Conservation (phyloP, 345 rosid genomes). For the Euphorbia pulcherrima region DNA sequence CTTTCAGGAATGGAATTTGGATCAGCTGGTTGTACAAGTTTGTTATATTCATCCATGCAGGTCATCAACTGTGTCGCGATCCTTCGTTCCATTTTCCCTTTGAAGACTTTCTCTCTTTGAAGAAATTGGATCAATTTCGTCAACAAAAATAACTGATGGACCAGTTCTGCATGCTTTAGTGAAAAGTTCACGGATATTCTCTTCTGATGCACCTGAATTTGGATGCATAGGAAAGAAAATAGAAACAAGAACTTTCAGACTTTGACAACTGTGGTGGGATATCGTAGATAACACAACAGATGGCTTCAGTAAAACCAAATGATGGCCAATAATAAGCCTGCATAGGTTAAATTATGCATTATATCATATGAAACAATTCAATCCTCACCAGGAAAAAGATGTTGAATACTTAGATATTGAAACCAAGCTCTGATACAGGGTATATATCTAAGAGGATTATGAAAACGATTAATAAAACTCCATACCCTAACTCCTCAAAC, state of each 20-base stretch:
- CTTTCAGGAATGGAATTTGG: conserved; percentile 26
- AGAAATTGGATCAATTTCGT: conserved; percentile 93
- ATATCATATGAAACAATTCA: too few relatives aligned
- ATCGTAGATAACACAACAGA: neutral
- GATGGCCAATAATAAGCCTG: neutral
- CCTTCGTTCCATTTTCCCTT: conserved; percentile 87
- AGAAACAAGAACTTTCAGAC: conserved; percentile 4
- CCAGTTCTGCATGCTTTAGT: conserved; percentile 71
- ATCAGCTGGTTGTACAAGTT: conserved; percentile 36
- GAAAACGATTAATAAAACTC: too few relatives aligned
- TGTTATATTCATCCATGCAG: conserved; percentile 81
- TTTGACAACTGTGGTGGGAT: neutral
- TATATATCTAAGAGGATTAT: too few relatives aligned
- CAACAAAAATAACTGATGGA: conserved; percentile 87
- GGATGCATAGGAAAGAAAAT: neutral
- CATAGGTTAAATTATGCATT: too few relatives aligned
- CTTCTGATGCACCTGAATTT: conserved; percentile 76
- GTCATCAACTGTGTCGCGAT: conserved; percentile 89
- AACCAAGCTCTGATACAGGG: too few relatives aligned
- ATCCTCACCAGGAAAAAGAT: neutral
- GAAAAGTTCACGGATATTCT: conserved; percentile 80
- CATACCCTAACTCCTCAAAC: neutral
- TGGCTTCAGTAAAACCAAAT: neutral
- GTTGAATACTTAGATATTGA: neutral
- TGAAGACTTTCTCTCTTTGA: conserved; percentile 84